phyloP scores from a whole-genome alignment of 108 stramenopile species.

The Cyclotella cryptica region DNA sequence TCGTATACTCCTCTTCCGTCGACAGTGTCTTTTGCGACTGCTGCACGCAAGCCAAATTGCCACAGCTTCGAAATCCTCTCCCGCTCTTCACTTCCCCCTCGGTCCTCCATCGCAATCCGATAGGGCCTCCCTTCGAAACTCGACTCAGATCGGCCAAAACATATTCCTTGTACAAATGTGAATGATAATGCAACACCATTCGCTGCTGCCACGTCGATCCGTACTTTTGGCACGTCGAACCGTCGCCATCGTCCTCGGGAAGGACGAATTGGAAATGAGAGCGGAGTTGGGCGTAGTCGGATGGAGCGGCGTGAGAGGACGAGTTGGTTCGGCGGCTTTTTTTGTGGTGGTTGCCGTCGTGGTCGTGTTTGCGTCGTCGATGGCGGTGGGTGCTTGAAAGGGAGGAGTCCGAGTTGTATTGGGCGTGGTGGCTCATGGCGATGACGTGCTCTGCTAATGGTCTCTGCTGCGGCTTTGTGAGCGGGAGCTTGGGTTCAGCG shows the following conservation, averaged over 20 bases:
- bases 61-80: slow-evolving; percentile 75
- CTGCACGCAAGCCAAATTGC: slow-evolving; percentile 65
- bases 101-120: slow-evolving; percentile 80
- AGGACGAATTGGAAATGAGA: slow-evolving; percentile 48
- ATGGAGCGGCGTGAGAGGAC: slow-evolving; percentile 25
- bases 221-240: not conserved
- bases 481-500: too few relatives aligned
- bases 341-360: not conserved
- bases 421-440: too few relatives aligned
- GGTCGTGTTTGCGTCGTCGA: not conserved
- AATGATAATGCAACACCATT: slow-evolving; percentile 81
- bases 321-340: not conserved
- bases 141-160: slow-evolving; percentile 78
- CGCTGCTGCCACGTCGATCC: slow-evolving; percentile 81
- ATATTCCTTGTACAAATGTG: slow-evolving; percentile 81
- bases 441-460: too few relatives aligned
- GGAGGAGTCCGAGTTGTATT: slow-evolving; percentile 2
- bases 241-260: slow-evolving; percentile 11
- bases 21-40: not conserved
- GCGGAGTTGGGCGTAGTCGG: slow-evolving; percentile 38
- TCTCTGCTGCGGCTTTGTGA: too few relatives aligned
- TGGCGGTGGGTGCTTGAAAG: not conserved
- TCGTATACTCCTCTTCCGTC: slow-evolving; percentile 8
- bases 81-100: slow-evolving; percentile 70
- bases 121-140: slow-evolving; percentile 40